These are phyloP conservation scores for Ophiobolus disseminans DNA, from an alignment of 2,329 filamentous ascomycete genomes.

Conservation along the genomic window DNA sequence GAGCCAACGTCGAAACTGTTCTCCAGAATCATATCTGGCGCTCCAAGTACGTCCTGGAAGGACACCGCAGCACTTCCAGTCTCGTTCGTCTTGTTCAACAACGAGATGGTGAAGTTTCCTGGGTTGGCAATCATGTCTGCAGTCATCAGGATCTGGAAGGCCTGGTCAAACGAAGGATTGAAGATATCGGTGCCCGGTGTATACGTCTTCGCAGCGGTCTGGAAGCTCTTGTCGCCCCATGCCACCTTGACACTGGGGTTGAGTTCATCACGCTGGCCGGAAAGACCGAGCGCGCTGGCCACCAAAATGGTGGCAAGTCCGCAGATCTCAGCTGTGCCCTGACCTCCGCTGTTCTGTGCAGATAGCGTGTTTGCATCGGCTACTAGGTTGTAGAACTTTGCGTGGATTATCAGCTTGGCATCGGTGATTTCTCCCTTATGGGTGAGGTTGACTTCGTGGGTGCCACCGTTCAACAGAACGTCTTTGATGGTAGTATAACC, in stretches of 20 bases:
- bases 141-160: conserved; percentile 54
- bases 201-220: conserved; percentile 53
- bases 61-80: conserved; percentile 33
- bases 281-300: conserved; percentile 52
- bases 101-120: conserved; percentile 30
- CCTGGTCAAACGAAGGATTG: conserved; percentile 58
- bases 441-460: conserved; percentile 50
- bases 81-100: conserved; percentile 39
- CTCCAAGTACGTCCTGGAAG: conserved; percentile 34
- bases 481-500: conserved; percentile 52
- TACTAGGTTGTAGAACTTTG: conserved; percentile 54
- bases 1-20: conserved; percentile 35
- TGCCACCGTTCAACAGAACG: conserved; percentile 52
- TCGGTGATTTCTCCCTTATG: conserved; percentile 50
- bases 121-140: conserved; percentile 35
- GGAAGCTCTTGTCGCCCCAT: conserved; percentile 53
- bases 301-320: conserved; percentile 56
- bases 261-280: conserved; percentile 53
- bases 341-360: conserved; percentile 30
- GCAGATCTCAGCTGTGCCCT: conserved; percentile 43
- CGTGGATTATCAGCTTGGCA: conserved; percentile 48
- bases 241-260: conserved; percentile 56
- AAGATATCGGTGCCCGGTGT: conserved; percentile 57
- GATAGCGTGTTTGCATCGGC: conserved; percentile 43
- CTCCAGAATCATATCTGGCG: conserved; percentile 27